Evolutionary conservation across 306 rosid genomes (phyloP).

Genomic region (Prunus salicina): DNA sequence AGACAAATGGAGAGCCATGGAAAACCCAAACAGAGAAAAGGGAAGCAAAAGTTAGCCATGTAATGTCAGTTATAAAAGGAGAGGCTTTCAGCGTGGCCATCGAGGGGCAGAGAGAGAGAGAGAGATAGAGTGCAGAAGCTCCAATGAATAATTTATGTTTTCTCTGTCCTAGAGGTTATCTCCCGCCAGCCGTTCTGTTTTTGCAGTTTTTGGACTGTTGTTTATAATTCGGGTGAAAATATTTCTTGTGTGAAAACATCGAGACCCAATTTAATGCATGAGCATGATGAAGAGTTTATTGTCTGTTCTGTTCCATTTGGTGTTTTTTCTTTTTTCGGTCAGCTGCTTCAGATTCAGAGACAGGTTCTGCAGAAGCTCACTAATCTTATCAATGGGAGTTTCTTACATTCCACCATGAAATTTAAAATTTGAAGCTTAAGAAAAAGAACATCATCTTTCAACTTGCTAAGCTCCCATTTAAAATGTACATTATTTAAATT

Average conservation of each 20-base stretch:
- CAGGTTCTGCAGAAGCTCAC: no score
- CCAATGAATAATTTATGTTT: not conserved
- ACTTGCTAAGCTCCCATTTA: not conserved
- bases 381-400: no score
- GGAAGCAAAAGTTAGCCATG: not conserved
- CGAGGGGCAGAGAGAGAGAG: constrained; percentile 33
- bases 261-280: not conserved
- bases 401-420: no score
- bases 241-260: not conserved
- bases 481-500: not conserved
- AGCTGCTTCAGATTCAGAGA: no score
- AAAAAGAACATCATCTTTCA: no score
- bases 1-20: constrained; percentile 51
- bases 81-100: constrained; percentile 35
- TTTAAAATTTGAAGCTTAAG: not conserved
- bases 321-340: no score
- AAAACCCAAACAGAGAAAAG: constrained; percentile 19
- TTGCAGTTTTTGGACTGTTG: not conserved
- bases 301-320: no score
- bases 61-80: constrained; percentile 16
- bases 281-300: not conserved
- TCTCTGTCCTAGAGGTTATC: constrained; percentile 21
- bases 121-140: not conserved
- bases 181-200: constrained; percentile 31
- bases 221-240: not conserved